Evolutionary conservation across 257 asterid species (phyloP).

Genomic region (Salvia rosmarinus): DNA sequence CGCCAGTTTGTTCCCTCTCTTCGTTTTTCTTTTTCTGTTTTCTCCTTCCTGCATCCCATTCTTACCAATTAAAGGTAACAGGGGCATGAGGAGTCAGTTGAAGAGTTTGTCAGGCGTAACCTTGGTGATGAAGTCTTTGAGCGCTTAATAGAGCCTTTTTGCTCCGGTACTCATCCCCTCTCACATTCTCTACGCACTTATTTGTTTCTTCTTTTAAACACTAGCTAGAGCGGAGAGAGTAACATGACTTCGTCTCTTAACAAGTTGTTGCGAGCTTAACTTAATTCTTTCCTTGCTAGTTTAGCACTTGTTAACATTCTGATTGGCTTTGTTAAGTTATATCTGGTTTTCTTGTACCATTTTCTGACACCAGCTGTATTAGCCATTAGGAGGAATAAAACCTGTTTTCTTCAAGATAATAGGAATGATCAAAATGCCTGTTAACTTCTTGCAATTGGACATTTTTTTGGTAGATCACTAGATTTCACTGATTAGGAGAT

Average conservation of each 20-base stretch:
- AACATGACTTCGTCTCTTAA: too few relatives aligned
- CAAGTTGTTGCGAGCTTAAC: too few relatives aligned
- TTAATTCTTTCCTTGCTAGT: too few relatives aligned
- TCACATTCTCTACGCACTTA: too few relatives aligned
- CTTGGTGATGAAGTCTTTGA: constrained; percentile 93
- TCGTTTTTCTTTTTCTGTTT: not conserved
- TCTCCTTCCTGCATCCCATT: constrained; percentile 27
- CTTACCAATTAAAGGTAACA: constrained; percentile 60
- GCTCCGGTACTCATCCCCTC: constrained; percentile 67
- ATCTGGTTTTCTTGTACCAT: too few relatives aligned
- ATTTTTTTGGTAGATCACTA: not conserved
- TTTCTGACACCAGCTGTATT: not conserved
- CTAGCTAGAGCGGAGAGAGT: too few relatives aligned
- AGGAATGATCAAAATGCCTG: not conserved
- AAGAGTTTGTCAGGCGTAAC: constrained; percentile 93
- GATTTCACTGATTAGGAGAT: not conserved
- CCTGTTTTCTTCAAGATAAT: not conserved
- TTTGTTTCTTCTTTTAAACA: too few relatives aligned
- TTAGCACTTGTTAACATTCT: not conserved
- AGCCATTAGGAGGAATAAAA: not conserved
- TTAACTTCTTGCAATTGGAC: constrained; percentile 11
- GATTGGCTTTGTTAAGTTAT: too few relatives aligned
- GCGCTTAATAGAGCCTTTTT: constrained; percentile 96
- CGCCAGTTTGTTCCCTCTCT: constrained; percentile 73
- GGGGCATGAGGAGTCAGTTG: constrained; percentile 94